Evolutionary conservation across 345 rosid species (phyloP).

Genomic region (Rhodomyrtus tomentosa): DNA sequence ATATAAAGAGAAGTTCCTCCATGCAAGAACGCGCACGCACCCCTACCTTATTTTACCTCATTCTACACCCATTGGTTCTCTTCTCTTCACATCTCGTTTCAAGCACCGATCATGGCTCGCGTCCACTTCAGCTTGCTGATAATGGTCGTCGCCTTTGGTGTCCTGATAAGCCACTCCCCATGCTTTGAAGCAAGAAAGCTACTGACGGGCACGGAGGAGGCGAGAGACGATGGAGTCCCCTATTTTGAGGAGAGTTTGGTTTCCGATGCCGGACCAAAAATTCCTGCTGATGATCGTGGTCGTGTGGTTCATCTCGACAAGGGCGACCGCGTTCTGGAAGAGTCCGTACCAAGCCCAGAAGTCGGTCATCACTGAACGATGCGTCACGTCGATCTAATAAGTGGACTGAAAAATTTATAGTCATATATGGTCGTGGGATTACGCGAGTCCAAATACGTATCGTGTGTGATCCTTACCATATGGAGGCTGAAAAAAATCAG

Average conservation of each 20-base stretch:
- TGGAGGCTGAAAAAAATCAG: not conserved
- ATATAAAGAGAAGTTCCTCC: not conserved
- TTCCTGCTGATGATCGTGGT: not conserved
- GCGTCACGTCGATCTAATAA: not conserved
- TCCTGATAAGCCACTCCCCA: not conserved
- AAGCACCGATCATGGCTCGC: not conserved
- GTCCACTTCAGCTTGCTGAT: not conserved
- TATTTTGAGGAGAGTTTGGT: not conserved
- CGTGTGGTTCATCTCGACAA: not conserved
- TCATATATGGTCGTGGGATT: not conserved
- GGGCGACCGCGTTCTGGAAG: not conserved
- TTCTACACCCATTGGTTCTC: not conserved
- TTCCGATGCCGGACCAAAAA: not conserved
- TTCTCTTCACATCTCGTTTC: not conserved
- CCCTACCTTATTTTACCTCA: not conserved
- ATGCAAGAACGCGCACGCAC: not conserved
- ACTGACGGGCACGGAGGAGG: not conserved
- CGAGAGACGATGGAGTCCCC: not conserved
- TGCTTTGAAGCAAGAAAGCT: not conserved
- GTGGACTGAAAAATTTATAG: not conserved
- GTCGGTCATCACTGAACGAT: not conserved
- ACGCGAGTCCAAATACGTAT: not conserved
- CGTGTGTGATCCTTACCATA: not conserved
- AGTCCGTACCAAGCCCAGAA: not conserved
- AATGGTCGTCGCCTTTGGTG: not conserved